Percentiles rank a stretch among this genome's conserved stretches.
Evolutionary conservation across 1,284 basidiomycete species (phyloP).

Genomic region (Sanguinoderma infundibulare): DNA sequence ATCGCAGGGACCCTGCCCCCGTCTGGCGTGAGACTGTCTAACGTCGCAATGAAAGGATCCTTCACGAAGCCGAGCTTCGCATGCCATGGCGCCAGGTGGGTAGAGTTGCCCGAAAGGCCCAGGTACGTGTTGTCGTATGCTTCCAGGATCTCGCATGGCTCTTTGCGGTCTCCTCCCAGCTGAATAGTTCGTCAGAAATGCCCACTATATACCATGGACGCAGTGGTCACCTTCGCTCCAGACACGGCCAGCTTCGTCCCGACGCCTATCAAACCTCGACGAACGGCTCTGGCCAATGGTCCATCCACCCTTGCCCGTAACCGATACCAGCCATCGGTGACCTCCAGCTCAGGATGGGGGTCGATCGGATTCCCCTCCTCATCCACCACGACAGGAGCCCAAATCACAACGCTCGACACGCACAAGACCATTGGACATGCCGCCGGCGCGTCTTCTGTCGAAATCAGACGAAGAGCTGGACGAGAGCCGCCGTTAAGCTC

Average conservation of each 20-base stretch:
- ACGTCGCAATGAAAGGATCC: conserved; percentile 69
- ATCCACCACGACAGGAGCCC: conserved; percentile 40
- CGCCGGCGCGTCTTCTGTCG: conserved; percentile 76
- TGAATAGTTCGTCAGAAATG: conserved; percentile 35
- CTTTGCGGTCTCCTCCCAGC: conserved; percentile 74
- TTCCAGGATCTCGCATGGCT: conserved; percentile 84
- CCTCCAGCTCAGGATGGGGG: conserved; percentile 67
- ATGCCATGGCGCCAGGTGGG: conserved; percentile 88
- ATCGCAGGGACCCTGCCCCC: conserved; percentile 82
- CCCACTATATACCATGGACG: not conserved
- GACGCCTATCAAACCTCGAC: conserved; percentile 65
- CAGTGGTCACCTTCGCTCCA: conserved; percentile 73
- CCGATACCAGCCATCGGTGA: conserved; percentile 97
- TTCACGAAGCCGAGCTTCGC: conserved; percentile 80
- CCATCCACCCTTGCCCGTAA: conserved; percentile 80
- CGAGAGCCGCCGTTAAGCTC: conserved; percentile 83
- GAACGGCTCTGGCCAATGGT: conserved; percentile 73
- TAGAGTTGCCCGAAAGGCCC: conserved; percentile 81
- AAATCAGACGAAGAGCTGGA: conserved; percentile 79
- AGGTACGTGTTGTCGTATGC: conserved; percentile 76
- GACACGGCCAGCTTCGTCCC: conserved; percentile 86
- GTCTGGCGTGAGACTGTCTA: conserved; percentile 81
- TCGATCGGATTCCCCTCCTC: conserved; percentile 46
- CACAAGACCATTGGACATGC: conserved; percentile 83
- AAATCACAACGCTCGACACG: conserved; percentile 70